Conservation (phyloP, 306 rosid species). For the Vigna trinervia region DNA sequence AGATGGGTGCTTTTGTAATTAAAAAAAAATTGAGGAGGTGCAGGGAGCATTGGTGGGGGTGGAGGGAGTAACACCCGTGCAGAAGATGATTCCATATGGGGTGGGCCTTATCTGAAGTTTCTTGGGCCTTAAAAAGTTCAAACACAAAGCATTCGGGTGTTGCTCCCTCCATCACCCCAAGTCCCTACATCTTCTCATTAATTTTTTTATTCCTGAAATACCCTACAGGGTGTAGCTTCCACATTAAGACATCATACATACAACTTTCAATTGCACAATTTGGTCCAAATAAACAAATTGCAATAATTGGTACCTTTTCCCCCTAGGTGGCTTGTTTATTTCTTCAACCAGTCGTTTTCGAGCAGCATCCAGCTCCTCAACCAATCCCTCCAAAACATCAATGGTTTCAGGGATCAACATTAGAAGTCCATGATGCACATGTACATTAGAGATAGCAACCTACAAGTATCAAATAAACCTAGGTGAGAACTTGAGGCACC, state of each 20-base stretch:
- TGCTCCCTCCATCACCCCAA: too few relatives aligned
- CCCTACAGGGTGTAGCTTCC: slow-evolving; percentile 2
- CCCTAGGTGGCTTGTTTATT: slow-evolving; percentile 90
- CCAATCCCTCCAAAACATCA: slow-evolving; percentile 81
- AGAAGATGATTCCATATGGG: background rate
- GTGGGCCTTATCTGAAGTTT: background rate
- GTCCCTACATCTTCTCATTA: too few relatives aligned
- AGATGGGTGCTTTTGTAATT: too few relatives aligned
- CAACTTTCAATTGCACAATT: background rate
- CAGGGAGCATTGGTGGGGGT: too few relatives aligned
- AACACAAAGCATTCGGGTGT: too few relatives aligned
- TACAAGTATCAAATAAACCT: slow-evolving; percentile 50
- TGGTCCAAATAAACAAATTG: slow-evolving; percentile 26
- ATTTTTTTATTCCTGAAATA: too few relatives aligned
- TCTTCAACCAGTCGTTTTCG: slow-evolving; percentile 76
- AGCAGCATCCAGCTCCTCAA: slow-evolving; percentile 89
- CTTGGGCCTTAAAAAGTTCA: too few relatives aligned
- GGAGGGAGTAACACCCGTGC: too few relatives aligned
- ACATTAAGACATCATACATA: background rate
- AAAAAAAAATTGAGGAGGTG: too few relatives aligned
- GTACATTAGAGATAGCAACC: slow-evolving; percentile 80
- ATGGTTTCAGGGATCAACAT: slow-evolving; percentile 87
- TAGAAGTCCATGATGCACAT: slow-evolving; percentile 82
- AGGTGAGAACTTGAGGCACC: slow-evolving; percentile 88
- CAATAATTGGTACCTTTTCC: slow-evolving; percentile 65